Base-by-base conservation (phyloP, 192 early-diverging fungal genomes). In the Linnemannia schmuckeri region DNA sequence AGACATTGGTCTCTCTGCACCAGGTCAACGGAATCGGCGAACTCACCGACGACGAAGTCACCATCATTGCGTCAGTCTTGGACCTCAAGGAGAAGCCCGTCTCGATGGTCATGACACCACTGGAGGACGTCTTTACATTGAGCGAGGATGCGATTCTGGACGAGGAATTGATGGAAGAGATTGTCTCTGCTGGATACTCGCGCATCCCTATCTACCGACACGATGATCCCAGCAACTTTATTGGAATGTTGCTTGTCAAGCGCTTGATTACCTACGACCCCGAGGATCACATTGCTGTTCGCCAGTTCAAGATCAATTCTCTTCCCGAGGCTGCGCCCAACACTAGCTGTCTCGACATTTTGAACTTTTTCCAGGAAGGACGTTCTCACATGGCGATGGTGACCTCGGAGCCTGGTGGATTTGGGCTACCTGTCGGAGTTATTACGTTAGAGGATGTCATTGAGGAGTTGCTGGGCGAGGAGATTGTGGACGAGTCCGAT, bases 391-490 rank as follows among this genome's bases (percentile, higher is more conserved):
- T 96, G 94, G 94, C 95, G 9, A 83, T 94, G 42, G 93, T 94
- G 15, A 72, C 78, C 3, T 76, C 77, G 30, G 72, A 70, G 44
- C 70, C 76, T 0, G 77, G 72, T 72, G 66, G 52, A 68, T 73
- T 61, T 55, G 55, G 72, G 10, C 9, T 55, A 12, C 85, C 85
- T 4, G 84, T 96, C 38, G 95, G 95, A 27, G 93, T 95, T 18
- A 94, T 96, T 61, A 96, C 95, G 9, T 85, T 96, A 47, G 95
- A 96, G 74, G 95, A 96, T 80, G 94, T 96, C 18, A 94, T 96
- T 73, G 95, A 96, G 87, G 95, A 95, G 88, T 88, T 96, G n/a
- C 94, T 96, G 75, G 93, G 94, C 47, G 95, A 96, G 80, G 95
- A 96, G 75, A 96, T 96, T 76, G 90, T 95, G 57, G 95, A 96